phyloP scores from a whole-genome alignment of 2,329 filamentous ascomycete species.

The Hymenoscyphus fructigenus region DNA sequence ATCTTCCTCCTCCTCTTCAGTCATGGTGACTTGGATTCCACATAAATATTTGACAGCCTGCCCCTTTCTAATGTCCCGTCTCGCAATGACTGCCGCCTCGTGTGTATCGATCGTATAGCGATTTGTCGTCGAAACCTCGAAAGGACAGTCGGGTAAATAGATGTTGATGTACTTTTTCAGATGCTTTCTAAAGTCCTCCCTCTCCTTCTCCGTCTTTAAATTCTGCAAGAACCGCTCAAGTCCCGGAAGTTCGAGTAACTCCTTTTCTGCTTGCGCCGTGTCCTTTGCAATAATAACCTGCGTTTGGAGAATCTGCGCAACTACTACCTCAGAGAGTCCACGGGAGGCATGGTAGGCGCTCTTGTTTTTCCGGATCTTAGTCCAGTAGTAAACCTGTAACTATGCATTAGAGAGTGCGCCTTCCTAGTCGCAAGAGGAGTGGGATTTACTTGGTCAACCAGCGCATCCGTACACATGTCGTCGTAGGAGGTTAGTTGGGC shows the following conservation, averaged over 20 bases:
- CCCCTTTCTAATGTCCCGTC: constrained; percentile 74
- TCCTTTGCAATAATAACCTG: constrained; percentile 76
- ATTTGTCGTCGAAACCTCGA: constrained; percentile 91
- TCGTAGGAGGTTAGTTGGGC: constrained; percentile 90
- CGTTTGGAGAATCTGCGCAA: constrained; percentile 59
- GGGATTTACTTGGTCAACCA: constrained; percentile 84
- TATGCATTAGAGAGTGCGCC: constrained; percentile 8
- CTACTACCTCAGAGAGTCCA: constrained; percentile 64
- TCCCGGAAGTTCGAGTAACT: constrained; percentile 70
- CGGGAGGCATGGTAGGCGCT: constrained; percentile 82
- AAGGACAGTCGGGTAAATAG: constrained; percentile 90
- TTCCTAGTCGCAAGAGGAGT: constrained; percentile 16
- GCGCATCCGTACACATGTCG: constrained; percentile 90
- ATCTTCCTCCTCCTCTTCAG: constrained; percentile 82
- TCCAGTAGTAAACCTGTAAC: constrained; percentile 88
- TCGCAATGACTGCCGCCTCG: constrained; percentile 83
- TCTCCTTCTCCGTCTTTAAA: constrained; percentile 74
- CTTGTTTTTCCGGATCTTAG: constrained; percentile 90
- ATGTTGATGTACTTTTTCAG: constrained; percentile 89
- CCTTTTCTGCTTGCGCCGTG: constrained; percentile 65
- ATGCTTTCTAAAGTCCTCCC: constrained; percentile 82
- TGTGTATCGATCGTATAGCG: constrained; percentile 89
- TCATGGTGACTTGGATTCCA: constrained; percentile 90
- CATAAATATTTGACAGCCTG: constrained; percentile 88
- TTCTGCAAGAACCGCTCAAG: constrained; percentile 67